phyloP scores from a whole-genome alignment of 1,139 yeast genomes.

The Hyphopichia pseudoburtonii region DNA sequence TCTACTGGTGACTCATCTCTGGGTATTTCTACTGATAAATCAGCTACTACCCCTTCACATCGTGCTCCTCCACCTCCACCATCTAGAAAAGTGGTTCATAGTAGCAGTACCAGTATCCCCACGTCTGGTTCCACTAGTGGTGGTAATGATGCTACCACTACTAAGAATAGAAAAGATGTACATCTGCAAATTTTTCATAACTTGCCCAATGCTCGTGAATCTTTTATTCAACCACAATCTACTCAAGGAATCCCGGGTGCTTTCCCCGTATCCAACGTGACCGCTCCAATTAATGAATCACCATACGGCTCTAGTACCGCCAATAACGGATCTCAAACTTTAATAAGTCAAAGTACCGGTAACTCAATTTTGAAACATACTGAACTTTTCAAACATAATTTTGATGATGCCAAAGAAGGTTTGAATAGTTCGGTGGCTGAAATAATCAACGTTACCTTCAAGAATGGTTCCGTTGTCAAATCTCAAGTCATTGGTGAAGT shows the following conservation, averaged over 20 bases:
- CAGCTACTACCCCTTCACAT: constrained; percentile 2
- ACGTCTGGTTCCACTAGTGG: constrained; percentile 4
- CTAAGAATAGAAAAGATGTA: constrained; percentile 41
- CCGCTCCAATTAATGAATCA: too few species aligned
- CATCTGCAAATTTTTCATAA: constrained; percentile 57
- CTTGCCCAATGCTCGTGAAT: constrained; percentile 43
- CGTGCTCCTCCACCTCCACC: constrained; percentile 75
- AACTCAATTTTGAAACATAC: constrained; percentile 29
- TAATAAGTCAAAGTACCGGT: constrained; percentile 35
- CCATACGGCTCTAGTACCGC: not conserved
- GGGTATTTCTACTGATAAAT: not conserved
- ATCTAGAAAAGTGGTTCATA: constrained; percentile 56
- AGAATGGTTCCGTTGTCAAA: constrained; percentile 58
- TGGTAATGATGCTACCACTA: not conserved
- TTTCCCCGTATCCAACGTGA: not conserved
- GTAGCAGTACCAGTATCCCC: constrained; percentile 11
- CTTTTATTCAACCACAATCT: constrained; percentile 22
- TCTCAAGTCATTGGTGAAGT: constrained; percentile 76
- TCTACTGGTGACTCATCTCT: constrained; percentile 1
- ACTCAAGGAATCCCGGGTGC: constrained; percentile 1
- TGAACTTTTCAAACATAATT: constrained; percentile 45
- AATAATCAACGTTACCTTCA: constrained; percentile 70
- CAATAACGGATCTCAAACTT: constrained; percentile 8
- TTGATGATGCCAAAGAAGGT: constrained; percentile 56
- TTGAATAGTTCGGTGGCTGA: constrained; percentile 79